Conservation (phyloP, 805 yeast species). For the Candida wancherniae region DNA sequence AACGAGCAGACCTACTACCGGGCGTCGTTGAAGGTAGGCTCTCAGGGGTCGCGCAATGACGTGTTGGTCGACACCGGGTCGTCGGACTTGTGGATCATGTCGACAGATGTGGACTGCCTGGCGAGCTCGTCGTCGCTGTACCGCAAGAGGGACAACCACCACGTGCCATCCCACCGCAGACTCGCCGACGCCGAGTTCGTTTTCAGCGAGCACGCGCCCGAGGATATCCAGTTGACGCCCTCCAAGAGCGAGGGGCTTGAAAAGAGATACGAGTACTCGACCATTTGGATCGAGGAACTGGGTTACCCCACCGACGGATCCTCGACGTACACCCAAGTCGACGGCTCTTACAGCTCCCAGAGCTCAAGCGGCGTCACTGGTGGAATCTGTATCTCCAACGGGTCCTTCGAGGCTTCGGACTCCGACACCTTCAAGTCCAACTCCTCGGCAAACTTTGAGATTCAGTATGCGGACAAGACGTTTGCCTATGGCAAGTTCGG, state of each 20-base stretch:
- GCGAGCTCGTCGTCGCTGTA: background rate
- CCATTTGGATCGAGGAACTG: no score
- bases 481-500: constrained; percentile 55
- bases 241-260: no score
- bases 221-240: no score
- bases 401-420: constrained; percentile 42
- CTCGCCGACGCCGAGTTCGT: no score
- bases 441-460: constrained; percentile 36
- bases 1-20: constrained; percentile 11
- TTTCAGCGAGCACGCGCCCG: no score
- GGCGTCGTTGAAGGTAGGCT: constrained; percentile 12
- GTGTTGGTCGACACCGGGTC: constrained; percentile 42
- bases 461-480: constrained; percentile 46
- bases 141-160: no score
- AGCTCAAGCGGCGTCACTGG: constrained; percentile 1
- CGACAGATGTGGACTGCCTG: constrained; percentile 8
- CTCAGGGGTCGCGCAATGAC: constrained; percentile 16
- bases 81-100: constrained; percentile 41
- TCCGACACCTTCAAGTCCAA: constrained; percentile 40
- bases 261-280: no score
- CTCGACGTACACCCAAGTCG: no score
- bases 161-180: no score
- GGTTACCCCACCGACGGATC: no score
- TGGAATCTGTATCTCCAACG: constrained; percentile 40
- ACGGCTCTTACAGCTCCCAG: no score